Evolutionary conservation across 2,329 filamentous ascomycete species (phyloP).

Genomic region (Fusarium compactum): DNA sequence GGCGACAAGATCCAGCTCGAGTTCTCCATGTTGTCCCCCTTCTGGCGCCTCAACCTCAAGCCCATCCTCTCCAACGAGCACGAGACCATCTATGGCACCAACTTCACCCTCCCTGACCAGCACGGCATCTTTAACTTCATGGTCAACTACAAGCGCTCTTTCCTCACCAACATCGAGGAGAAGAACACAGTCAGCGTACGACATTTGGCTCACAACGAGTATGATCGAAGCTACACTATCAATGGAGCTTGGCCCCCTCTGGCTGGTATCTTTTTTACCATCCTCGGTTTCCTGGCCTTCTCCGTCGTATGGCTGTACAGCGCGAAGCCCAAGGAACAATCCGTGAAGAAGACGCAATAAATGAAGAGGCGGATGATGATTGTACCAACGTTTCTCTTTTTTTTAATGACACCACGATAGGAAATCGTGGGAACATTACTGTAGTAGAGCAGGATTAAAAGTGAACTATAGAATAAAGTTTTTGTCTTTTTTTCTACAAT

Average conservation of each 20-base stretch:
- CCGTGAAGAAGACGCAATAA: constrained; percentile 63
- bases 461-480: constrained; percentile 41
- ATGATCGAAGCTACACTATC: constrained; percentile 90
- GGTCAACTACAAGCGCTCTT: constrained; percentile 96
- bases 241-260: constrained; percentile 96
- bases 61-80: constrained; percentile 70
- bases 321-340: constrained; percentile 56
- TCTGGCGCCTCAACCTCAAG: constrained; percentile 84
- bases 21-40: constrained; percentile 98
- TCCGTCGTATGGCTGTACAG: constrained; percentile 88
- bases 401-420: constrained; percentile 14
- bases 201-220: constrained; percentile 98
- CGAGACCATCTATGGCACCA: constrained; percentile 77
- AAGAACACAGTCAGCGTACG: constrained; percentile 95
- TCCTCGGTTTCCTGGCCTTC: constrained; percentile 86
- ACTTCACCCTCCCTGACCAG: constrained; percentile 91
- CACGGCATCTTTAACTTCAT: constrained; percentile 99
- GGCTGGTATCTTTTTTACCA: constrained; percentile 84
- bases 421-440: constrained; percentile 25
- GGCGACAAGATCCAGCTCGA: constrained; percentile 89
- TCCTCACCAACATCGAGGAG: constrained; percentile 89
- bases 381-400: constrained; percentile 34
- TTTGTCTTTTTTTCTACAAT: constrained; percentile 31
- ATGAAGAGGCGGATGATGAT: constrained; percentile 37
- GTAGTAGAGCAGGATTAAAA: constrained; percentile 42